A percentile compares a stretch with the other conserved stretches of the same genome.
Conservation (phyloP, 768 basidiomycete genomes). For the Tulasnella sp. region DNA sequence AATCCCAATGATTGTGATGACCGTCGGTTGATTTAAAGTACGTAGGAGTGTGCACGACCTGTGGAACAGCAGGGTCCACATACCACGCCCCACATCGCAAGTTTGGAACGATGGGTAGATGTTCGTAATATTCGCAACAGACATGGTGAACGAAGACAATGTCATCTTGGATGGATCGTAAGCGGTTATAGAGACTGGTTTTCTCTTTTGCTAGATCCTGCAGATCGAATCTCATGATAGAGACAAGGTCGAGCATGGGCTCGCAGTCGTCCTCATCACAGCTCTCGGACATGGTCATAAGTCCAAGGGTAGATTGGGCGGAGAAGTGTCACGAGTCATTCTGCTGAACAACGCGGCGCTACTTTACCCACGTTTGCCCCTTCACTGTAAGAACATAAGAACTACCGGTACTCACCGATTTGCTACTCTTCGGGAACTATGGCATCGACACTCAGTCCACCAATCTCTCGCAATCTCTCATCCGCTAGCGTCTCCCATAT, state of each 20-base stretch:
- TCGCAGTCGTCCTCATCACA: not conserved
- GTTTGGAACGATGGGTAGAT: slow-evolving; percentile 63
- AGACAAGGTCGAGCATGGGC: not conserved
- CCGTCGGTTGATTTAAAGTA: slow-evolving; percentile 95
- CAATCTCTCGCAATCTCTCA: not conserved
- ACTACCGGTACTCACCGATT: no score
- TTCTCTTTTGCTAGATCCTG: slow-evolving; percentile 15
- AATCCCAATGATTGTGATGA: slow-evolving; percentile 73
- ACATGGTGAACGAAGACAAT: slow-evolving; percentile 54
- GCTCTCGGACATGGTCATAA: not conserved
- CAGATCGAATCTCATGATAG: slow-evolving; percentile 4
- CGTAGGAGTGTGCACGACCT: slow-evolving; percentile 29
- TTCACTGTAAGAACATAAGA: no score
- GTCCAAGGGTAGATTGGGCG: not conserved
- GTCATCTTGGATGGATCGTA: slow-evolving; percentile 79
- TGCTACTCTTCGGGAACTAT: not conserved
- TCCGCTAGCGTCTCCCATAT: not conserved
- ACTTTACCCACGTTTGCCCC: no score
- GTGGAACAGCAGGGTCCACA: slow-evolving; percentile 19
- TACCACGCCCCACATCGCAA: slow-evolving; percentile 90
- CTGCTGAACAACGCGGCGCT: no score
- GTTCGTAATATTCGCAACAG: slow-evolving; percentile 32
- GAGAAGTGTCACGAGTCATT: no score
- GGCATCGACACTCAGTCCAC: not conserved
- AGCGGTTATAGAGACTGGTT: slow-evolving; percentile 66